These are phyloP conservation scores for Rhodotorula sp. DNA, from an alignment of 1,284 basidiomycete genomes.

Conservation along the genomic window DNA sequence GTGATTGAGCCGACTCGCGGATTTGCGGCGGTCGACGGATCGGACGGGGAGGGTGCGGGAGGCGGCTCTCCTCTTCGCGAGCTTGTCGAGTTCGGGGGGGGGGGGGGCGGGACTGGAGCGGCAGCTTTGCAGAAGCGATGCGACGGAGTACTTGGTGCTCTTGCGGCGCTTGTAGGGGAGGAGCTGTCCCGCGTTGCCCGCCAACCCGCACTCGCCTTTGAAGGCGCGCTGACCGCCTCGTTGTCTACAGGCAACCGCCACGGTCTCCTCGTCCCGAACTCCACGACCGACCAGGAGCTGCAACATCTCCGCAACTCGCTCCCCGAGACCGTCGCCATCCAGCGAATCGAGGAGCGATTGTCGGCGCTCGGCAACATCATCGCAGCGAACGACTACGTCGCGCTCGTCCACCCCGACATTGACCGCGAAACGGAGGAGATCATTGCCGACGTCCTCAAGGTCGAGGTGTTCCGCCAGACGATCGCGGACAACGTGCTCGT, in stretches of 20 bases:
- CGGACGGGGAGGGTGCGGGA: too few relatives aligned
- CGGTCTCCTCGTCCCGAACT: slow-evolving; percentile 90
- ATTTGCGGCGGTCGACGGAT: too few relatives aligned
- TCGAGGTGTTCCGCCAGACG: slow-evolving; percentile 98
- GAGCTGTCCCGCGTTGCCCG: too few relatives aligned
- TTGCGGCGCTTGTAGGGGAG: too few relatives aligned
- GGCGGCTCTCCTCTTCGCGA: too few relatives aligned
- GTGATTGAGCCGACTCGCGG: neutral
- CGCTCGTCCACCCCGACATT: slow-evolving; percentile 93
- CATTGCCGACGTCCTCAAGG: slow-evolving; percentile 97
- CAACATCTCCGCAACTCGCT: slow-evolving; percentile 97
- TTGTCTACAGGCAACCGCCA: slow-evolving; percentile 76
- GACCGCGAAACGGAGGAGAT: slow-evolving; percentile 99
- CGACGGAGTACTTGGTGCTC: too few relatives aligned
- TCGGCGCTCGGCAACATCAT: slow-evolving; percentile 98
- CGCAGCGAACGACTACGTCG: slow-evolving; percentile 96
- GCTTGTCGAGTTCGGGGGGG: too few relatives aligned
- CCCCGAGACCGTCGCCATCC: slow-evolving; percentile 86
- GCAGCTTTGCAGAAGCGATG: too few relatives aligned
- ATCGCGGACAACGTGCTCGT: slow-evolving; percentile 96
- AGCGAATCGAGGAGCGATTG: slow-evolving; percentile 93
- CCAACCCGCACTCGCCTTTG: too few relatives aligned
- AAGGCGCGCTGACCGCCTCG: neutral
- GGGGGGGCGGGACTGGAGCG: too few relatives aligned
- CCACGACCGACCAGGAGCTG: slow-evolving; percentile 96